Conservation (phyloP, 306 rosid species). For the Pyrus communis region DNA sequence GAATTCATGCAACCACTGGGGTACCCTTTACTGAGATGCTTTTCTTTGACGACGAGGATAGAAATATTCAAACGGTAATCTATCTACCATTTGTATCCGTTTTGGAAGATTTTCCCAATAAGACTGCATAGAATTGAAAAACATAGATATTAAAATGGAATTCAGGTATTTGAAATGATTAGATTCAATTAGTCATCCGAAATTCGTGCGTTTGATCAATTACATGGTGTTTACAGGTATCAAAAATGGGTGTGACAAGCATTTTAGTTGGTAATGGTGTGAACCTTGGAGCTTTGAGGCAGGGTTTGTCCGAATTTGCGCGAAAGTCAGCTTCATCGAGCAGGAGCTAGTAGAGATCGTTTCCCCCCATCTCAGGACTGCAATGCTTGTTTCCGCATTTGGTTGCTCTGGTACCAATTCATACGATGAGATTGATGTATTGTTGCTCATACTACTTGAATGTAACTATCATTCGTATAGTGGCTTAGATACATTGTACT, state of each 20-base stretch:
- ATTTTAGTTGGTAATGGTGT: slow-evolving; percentile 56
- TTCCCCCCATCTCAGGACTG: not conserved
- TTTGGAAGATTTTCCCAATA: too few species aligned
- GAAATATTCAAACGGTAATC: slow-evolving; percentile 58
- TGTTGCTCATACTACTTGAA: not conserved
- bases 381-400: not conserved
- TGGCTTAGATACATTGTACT: not conserved
- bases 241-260: slow-evolving; percentile 70
- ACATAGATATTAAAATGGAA: not conserved
- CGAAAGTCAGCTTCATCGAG: slow-evolving; percentile 36
- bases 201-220: not conserved
- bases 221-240: slow-evolving; percentile 31
- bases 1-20: slow-evolving; percentile 44
- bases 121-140: not conserved
- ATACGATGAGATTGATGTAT: not conserved
- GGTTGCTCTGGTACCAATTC: not conserved
- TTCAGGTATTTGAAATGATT: not conserved
- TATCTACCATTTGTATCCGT: not conserved
- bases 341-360: slow-evolving; percentile 40
- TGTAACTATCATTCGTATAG: not conserved
- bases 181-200: not conserved
- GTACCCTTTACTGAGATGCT: slow-evolving; percentile 63
- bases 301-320: slow-evolving; percentile 52
- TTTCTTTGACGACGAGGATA: slow-evolving; percentile 67
- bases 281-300: slow-evolving; percentile 52